Evolutionary conservation across 225 moss, liverwort and hornwort species (phyloP), one percentile per base, ranked within the genome.

Genomic region (Climacium dendroides): DNA sequence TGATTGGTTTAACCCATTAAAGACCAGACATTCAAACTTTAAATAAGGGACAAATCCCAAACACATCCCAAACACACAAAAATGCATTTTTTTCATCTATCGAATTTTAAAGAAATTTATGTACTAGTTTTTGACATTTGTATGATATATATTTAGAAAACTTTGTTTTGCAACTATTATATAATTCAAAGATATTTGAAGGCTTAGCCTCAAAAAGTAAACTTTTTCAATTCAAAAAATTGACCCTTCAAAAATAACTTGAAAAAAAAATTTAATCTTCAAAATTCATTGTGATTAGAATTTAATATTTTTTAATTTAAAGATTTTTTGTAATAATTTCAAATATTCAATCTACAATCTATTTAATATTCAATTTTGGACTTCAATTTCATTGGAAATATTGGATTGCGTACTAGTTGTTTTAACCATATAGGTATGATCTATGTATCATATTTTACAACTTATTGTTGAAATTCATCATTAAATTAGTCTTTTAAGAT

Each of bases 1-100:
- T 29, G 0, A 72, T 72, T 29, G 17, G 1, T 11, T 47, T 47
- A 30, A 10, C 2, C 5, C 9, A 1, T 72, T 28, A 10, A 9
- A 0, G 9, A 28, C 6, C 1, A 28, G 0, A 30, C 0, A 0
- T 30, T 48, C 7, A 19, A 47, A 30, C 5, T 45, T 72, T 45
- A 28, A 73, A 30, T 2, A 19, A n/a, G n/a, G n/a, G n/a, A 30
- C 0, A 0, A 0, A 47, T 73, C 0, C 0, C 19, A 47, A 30
- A 19, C 1, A 19, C 29, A 19, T 29, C 0, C 30, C 6, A 73
- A 47, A 0, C 0, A 73, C 1, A 2, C 1, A 29, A 73, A 29
- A 72, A 28, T 17, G 10, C 3, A 25, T 34, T 69, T 69, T n/a
- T 39, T 69, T 4, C 14, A 39, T 39, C 13, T 13, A 13, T 23